Percentiles rank a stretch among this genome's conserved stretches.
These are phyloP conservation scores for Epichloe coenophiala DNA, from an alignment of 2,329 filamentous ascomycete genomes.

Conservation along the genomic window DNA sequence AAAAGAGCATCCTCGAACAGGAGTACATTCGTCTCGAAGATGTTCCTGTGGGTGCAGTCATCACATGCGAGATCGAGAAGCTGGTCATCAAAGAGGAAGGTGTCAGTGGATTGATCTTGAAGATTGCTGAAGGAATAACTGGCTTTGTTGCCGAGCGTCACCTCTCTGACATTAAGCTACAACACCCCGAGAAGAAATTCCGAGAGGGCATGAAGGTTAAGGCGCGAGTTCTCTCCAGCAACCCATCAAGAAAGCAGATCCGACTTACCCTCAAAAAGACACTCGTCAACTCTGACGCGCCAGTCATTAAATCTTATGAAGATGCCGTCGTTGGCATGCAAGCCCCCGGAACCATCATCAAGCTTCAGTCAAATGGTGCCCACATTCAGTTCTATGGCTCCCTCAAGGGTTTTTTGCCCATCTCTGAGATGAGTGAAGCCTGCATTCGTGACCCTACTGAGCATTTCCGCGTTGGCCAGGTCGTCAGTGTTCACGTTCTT, in stretches of 20 bases:
- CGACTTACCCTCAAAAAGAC: constrained; percentile 90
- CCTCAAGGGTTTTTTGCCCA: constrained; percentile 75
- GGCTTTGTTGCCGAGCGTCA: constrained; percentile 85
- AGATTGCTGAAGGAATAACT: constrained; percentile 72
- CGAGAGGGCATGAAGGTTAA: constrained; percentile 74
- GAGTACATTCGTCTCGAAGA: constrained; percentile 87
- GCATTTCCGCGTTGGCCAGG: constrained; percentile 83
- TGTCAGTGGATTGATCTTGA: constrained; percentile 67
- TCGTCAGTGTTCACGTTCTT: constrained; percentile 79
- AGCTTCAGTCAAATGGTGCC: constrained; percentile 64
- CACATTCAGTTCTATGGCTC: constrained; percentile 84
- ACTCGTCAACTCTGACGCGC: constrained; percentile 74
- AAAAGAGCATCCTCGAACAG: constrained; percentile 71
- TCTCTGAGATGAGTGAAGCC: constrained; percentile 96
- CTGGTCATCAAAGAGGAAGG: constrained; percentile 67
- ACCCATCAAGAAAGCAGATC: constrained; percentile 62
- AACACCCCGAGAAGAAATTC: constrained; percentile 95
- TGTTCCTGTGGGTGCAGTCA: constrained; percentile 64
- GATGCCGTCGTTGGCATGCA: constrained; percentile 62
- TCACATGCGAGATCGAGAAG: constrained; percentile 76
- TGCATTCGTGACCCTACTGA: constrained; percentile 81
- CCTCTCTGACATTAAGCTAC: constrained; percentile 72
- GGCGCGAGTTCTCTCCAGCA: constrained; percentile 69
- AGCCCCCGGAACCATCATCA: constrained; percentile 80
- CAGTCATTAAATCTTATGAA: constrained; percentile 67